Base-by-base conservation (phyloP, 371 early-diverging fungal species). In the Sporodiniella umbellata region DNA sequence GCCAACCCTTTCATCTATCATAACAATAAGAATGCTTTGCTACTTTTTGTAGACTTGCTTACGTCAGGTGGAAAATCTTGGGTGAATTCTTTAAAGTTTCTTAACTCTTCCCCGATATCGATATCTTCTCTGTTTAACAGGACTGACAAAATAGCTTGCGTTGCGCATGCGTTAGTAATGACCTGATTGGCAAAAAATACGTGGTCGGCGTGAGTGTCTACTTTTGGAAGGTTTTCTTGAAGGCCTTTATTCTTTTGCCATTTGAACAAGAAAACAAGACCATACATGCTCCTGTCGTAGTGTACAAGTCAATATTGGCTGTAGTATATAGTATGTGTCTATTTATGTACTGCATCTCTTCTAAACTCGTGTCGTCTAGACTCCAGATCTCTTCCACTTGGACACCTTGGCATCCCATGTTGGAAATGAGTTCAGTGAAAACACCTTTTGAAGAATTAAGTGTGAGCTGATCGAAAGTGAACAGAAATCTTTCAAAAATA, bases 241-340 rank as follows among this genome's bases (percentile, higher is more conserved):
- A 60, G 59, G 22, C 59, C 45, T 33, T 69, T 61, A 6, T 65
- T 68, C 26, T 78, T 72, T 68, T 81, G 80, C 88, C 88, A 94
- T 50, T 92, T 92, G 78, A 96, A 96, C 39, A 95, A 70, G 61
- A 96, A 96, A 48, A 96, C 86, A 25, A 95, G 67, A 7, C 96
- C 96, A 69, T 87, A 87, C 1, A 94, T 74, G 12, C 80, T 84
- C 40, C 89, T 90, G 62, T 21, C 31, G 12, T 10, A 31, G n/a
- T n/a, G n/a, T n/a, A n/a, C n/a, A n/a, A n/a, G n/a, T n/a, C n/a
- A n/a, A n/a, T n/a, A n/a, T n/a, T n/a, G n/a, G n/a, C n/a, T n/a
- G n/a, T n/a, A n/a, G n/a, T n/a, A n/a, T n/a, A n/a, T n/a, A n/a
- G n/a, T n/a, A n/a, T n/a, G n/a, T n/a, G n/a, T n/a, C n/a, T n/a